Conservation (phyloP, 2,329 filamentous ascomycete species). For the Thermochaetoides dissita region DNA sequence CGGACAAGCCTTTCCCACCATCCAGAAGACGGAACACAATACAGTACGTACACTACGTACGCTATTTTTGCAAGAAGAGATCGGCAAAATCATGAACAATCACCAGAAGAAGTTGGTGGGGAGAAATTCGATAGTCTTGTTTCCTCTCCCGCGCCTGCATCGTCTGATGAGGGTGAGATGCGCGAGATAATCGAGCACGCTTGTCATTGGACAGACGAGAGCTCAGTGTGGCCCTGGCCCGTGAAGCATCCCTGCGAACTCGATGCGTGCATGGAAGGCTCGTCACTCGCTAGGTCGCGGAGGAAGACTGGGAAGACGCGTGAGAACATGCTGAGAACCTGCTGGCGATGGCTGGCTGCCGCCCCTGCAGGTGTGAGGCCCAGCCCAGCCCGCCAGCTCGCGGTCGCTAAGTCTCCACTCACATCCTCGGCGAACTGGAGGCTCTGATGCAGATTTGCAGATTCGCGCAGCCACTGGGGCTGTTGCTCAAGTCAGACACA, state of each 20-base stretch:
- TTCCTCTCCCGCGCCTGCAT: slow-evolving; percentile 13
- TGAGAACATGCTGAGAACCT: slow-evolving; percentile 1
- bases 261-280: slow-evolving; percentile 11
- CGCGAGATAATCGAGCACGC: slow-evolving; percentile 8
- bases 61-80: too few species aligned
- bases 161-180: slow-evolving; percentile 13
- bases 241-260: slow-evolving; percentile 9
- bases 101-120: neutral
- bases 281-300: neutral
- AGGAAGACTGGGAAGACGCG: neutral
- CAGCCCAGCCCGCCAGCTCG: slow-evolving; percentile 5
- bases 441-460: slow-evolving; percentile 10
- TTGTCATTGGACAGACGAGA: slow-evolving; percentile 12
- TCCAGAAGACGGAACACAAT: too few species aligned
- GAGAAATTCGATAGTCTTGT: slow-evolving; percentile 15
- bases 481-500: slow-evolving; percentile 12
- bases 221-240: slow-evolving; percentile 11
- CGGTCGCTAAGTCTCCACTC: slow-evolving; percentile 10
- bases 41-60: too few species aligned
- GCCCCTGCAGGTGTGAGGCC: slow-evolving; percentile 7
- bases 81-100: too few species aligned
- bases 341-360: slow-evolving; percentile 4
- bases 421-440: slow-evolving; percentile 11
- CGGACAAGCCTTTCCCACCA: too few species aligned
- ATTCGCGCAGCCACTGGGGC: slow-evolving; percentile 4